These are phyloP conservation scores for Adansonia grandidieri DNA, from an alignment of 441 rosid species.

Conservation along the genomic window DNA sequence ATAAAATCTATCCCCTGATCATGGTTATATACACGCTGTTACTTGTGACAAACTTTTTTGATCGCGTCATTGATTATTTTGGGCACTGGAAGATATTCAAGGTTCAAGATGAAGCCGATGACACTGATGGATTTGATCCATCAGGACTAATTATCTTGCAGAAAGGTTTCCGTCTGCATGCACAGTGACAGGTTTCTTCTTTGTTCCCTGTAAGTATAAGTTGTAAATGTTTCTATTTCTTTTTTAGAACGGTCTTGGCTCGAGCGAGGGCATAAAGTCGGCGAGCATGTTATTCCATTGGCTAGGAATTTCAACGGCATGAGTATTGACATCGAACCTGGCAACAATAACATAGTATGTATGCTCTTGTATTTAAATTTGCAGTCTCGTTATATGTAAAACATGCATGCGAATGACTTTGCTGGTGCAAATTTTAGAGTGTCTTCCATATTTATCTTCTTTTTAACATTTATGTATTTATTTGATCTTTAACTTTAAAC, in stretches of 20 bases:
- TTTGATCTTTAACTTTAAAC: not conserved
- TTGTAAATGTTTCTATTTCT: not conserved
- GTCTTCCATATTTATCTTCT: conserved; percentile 9
- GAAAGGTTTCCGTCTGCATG: conserved; percentile 49
- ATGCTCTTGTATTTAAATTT: conserved; percentile 6
- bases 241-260: conserved; percentile 66
- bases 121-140: conserved; percentile 71
- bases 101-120: conserved; percentile 62
- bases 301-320: conserved; percentile 59
- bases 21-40: conserved; percentile 78
- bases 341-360: conserved; percentile 43
- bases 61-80: conserved; percentile 64
- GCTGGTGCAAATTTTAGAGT: conserved; percentile 11
- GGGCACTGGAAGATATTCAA: conserved; percentile 77
- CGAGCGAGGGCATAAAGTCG: conserved; percentile 65
- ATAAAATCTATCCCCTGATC: conserved; percentile 81
- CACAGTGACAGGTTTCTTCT: conserved; percentile 5
- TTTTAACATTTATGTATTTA: not conserved
- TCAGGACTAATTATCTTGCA: conserved; percentile 76
- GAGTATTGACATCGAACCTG: conserved; percentile 51
- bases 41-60: conserved; percentile 76
- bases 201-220: not conserved
- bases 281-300: conserved; percentile 73
- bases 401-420: not conserved
- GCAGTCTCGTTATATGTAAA: not conserved